These are phyloP conservation scores for Endoconidiophora laricicola DNA, from an alignment of 2,329 filamentous ascomycete genomes.

Conservation along the genomic window DNA sequence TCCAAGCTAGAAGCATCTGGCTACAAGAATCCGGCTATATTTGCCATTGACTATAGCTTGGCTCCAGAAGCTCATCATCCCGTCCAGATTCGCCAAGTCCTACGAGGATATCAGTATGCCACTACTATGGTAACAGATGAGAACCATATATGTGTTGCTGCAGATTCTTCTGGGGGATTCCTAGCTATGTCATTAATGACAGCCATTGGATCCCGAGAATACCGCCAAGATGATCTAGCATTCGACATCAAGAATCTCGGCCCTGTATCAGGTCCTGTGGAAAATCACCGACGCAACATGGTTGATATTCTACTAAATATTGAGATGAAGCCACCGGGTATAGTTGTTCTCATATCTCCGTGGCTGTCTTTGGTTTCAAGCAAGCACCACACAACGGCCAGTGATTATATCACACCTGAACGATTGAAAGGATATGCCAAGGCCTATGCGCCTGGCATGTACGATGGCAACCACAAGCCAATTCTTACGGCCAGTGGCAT, in stretches of 20 bases:
- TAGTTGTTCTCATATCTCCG: conserved; percentile 62
- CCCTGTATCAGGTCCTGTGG: neutral
- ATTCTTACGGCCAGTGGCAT: conserved; percentile 1
- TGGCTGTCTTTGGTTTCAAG: conserved; percentile 60
- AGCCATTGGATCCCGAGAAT: conserved; percentile 6
- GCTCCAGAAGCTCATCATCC: conserved; percentile 54
- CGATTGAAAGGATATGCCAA: conserved; percentile 53
- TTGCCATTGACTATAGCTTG: conserved; percentile 65
- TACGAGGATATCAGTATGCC: conserved; percentile 55
- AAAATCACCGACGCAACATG: conserved; percentile 3
- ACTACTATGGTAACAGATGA: conserved; percentile 40
- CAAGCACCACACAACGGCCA: conserved; percentile 49
- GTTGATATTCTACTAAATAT: conserved; percentile 2
- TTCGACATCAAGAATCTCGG: neutral
- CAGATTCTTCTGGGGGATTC: conserved; percentile 66
- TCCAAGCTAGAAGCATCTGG: conserved; percentile 45
- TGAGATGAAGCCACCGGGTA: conserved; percentile 19
- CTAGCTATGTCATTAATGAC: conserved; percentile 52
- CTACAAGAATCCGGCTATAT: conserved; percentile 60
- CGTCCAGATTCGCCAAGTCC: conserved; percentile 51
- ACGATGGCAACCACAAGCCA: neutral
- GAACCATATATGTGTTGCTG: conserved; percentile 50
- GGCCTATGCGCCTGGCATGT: conserved; percentile 36
- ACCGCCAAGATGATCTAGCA: conserved; percentile 4
- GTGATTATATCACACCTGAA: conserved; percentile 56